Base-by-base conservation (phyloP, 306 rosid genomes). In the Medicago ruthenica region DNA sequence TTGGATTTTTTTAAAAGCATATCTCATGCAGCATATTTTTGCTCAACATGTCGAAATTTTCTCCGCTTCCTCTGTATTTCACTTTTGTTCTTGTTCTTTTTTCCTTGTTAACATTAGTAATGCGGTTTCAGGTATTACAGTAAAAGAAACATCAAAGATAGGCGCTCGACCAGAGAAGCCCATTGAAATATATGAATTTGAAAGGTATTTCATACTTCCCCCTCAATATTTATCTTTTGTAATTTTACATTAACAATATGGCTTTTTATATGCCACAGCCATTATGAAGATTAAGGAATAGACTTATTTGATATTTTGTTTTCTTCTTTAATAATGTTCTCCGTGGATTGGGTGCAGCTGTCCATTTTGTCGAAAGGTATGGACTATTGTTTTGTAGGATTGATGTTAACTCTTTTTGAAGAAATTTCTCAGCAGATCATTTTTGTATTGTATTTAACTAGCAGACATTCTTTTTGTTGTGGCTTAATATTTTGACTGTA, bases 351-450 rank as follows among this genome's bases (percentile, higher is more conserved):
- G 16, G 20, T 17, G 71, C 84, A 96, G 99, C 83, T 96, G 97
- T 80, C 99, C 99, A 69, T 96, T 92, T 82, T 96, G 99, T 75
- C 93, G 98, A 59, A 96, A 96, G 99, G 99, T 96, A 90, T 60
- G 63, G 16, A 14, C 76, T 67, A 57, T 37, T 7, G 21, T 75
- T 54, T 59, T 53, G 71, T 40, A 67, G 34, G 31, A 31, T 79
- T 82, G 47, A 57, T 4, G 27, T 76, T 67, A 22, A n/a, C 36
- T 39, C 7, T 8, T 51, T 62, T 60, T 22, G n/a, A 37, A 6
- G 34, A 11, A 0, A 10, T 22, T 14, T 54, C 22, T 58, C 16
- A 22, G 12, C 10, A 9, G 16, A 5, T 6, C 2, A 2, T 18
- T 18, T 54, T 18, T 18, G 17, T 10, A 51, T 7, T 51, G 2